Evolutionary conservation across 306 rosid species (phyloP), one percentile per base, ranked within the genome.

Genomic region (Biancaea sappan): DNA sequence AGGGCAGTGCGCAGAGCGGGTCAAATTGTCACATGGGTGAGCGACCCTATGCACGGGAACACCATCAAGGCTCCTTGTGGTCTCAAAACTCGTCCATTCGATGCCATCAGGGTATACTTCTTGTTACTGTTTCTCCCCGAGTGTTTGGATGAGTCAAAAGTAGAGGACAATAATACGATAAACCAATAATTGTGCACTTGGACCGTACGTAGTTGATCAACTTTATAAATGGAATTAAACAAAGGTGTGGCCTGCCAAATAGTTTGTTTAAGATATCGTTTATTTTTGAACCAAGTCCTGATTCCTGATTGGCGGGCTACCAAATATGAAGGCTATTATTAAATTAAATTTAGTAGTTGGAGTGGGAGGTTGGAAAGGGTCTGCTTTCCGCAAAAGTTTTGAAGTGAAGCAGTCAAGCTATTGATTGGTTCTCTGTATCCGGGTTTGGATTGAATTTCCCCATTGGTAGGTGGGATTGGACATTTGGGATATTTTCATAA

Each of bases 1-100:
- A 83, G 95, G 83, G 93, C 93, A 28, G 90, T 87, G 5, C 88
- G 96, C 52, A 53, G 91, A 69, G 79, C 95, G 2, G 91, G 97
- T 16, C 95, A 84, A 47, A 84, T 86, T 65, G 97, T 91, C 54
- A 89, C 96, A 46, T 91, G 97, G 97, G 96, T 91, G 74, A 84
- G 90, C 15, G 96, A 91, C 78, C 97, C 97, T 24, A 91, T 91
- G 97, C 97, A 91, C 67, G 97, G 97, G 24, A 91, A 91, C 85
- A 91, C 97, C 64, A 89, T 91, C 13, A 89, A 89, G 66, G 97
- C 96, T 65, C 93, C 96, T 0, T 89, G 97, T 35, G 96, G 96
- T 69, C 96, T 89, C 82, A 91, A 91, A 79, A 91, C 97, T 69
- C 97, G 97, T 61, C 91, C 96, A 60, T 91, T 91, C 63, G 93